Evolutionary conservation across 441 rosid genomes (phyloP).

Genomic region (Adansonia grandidieri): DNA sequence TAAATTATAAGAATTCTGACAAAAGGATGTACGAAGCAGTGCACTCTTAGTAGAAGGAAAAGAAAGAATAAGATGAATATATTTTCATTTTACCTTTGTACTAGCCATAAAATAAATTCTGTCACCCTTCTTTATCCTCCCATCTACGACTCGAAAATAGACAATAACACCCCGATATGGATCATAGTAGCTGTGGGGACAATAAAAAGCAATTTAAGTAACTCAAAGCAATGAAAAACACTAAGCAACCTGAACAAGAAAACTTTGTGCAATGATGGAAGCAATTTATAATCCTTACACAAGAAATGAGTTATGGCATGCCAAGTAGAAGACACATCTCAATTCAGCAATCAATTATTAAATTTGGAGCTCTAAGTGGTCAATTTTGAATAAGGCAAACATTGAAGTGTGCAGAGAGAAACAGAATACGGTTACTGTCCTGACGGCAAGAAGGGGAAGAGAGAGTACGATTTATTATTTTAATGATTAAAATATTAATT

Average conservation of each 20-base stretch:
- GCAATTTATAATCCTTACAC: background rate
- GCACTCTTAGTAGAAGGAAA: background rate
- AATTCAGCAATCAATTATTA: slow-evolving; percentile 14
- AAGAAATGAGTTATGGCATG: background rate
- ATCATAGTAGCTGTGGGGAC: slow-evolving; percentile 82
- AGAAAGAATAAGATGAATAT: background rate
- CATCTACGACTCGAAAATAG: slow-evolving; percentile 94
- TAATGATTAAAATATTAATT: background rate
- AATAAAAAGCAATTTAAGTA: slow-evolving; percentile 21
- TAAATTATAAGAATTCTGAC: slow-evolving; percentile 20
- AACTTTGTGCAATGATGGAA: slow-evolving; percentile 4
- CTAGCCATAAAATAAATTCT: slow-evolving; percentile 93
- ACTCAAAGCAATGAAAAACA: background rate
- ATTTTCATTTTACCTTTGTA: slow-evolving; percentile 59
- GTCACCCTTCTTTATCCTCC: slow-evolving; percentile 91
- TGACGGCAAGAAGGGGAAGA: background rate
- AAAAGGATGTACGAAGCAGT: background rate
- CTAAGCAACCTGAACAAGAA: background rate
- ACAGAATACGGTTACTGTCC: background rate
- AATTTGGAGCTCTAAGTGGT: background rate
- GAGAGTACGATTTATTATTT: background rate
- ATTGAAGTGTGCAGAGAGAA: background rate
- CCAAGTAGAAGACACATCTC: background rate
- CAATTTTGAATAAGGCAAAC: background rate
- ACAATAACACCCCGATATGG: slow-evolving; percentile 97